Conservation (phyloP, 257 asterid species). For the Solanum boliviense region DNA sequence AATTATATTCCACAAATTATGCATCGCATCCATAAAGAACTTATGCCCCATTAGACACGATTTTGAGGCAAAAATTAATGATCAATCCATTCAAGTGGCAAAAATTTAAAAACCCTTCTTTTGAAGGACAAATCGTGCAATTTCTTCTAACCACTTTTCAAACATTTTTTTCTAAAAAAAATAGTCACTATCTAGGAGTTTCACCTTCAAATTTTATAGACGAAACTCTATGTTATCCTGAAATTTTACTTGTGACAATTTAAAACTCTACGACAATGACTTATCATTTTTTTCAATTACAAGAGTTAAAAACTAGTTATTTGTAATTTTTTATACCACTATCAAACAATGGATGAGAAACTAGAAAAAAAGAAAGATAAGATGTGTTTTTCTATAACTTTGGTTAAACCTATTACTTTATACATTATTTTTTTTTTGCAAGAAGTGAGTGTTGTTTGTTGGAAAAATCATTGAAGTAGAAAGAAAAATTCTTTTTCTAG, state of each 20-base stretch:
- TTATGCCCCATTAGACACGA: neutral
- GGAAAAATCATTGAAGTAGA: neutral
- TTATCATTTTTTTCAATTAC: neutral
- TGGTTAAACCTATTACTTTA: neutral
- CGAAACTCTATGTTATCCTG: neutral
- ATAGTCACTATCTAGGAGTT: neutral
- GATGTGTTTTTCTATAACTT: neutral
- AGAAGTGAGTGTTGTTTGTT: neutral
- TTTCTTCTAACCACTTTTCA: neutral
- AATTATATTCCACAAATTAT: neutral
- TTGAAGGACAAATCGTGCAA: neutral
- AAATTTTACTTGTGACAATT: neutral
- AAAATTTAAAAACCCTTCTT: neutral
- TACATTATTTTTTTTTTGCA: neutral
- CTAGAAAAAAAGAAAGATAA: neutral
- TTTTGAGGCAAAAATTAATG: neutral
- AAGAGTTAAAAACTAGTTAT: neutral
- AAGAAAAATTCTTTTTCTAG: neutral
- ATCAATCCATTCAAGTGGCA: neutral
- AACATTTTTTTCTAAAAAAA: neutral
- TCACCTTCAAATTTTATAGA: neutral
- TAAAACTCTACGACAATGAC: too few species aligned
- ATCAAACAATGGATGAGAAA: too few species aligned
- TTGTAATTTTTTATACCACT: neutral
- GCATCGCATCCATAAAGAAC: neutral